Percentiles rank a stretch among this genome's conserved stretches.
Conservation (phyloP, 495 filamentous ascomycete species). For the Talaromyces stipitatus region DNA sequence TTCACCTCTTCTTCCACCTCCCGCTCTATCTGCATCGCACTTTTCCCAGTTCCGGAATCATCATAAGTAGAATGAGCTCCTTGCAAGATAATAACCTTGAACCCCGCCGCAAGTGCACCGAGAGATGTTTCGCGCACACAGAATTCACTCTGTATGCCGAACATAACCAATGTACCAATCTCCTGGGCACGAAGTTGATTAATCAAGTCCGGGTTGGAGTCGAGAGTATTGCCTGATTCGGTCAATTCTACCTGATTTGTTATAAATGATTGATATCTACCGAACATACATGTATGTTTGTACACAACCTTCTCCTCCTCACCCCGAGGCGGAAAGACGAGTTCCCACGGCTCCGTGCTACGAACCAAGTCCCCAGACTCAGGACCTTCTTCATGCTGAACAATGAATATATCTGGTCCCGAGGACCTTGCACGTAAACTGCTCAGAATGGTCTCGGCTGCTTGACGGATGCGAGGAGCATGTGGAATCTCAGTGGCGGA, state of each 20-base stretch:
- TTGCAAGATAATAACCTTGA: slow-evolving; percentile 17
- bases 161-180: slow-evolving; percentile 15
- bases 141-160: slow-evolving; percentile 27
- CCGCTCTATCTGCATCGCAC: slow-evolving; percentile 19
- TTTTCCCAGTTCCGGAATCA: slow-evolving; percentile 2
- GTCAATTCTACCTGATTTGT: background rate
- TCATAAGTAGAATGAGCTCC: slow-evolving; percentile 30
- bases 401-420: background rate
- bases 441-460: background rate
- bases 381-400: slow-evolving; percentile 23
- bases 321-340: slow-evolving; percentile 19
- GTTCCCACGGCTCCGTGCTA: slow-evolving; percentile 20
- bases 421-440: background rate
- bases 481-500: slow-evolving; percentile 15
- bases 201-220: slow-evolving; percentile 21
- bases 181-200: slow-evolving; percentile 7
- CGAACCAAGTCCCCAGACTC: slow-evolving; percentile 12
- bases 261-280: background rate
- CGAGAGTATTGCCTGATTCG: slow-evolving; percentile 13
- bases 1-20: slow-evolving; percentile 18
- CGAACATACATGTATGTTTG: slow-evolving; percentile 18
- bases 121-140: slow-evolving; percentile 21
- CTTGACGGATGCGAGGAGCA: slow-evolving; percentile 10
- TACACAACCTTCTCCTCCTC: slow-evolving; percentile 12
- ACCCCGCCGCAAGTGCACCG: slow-evolving; percentile 20